phyloP scores from a whole-genome alignment of 2,329 filamentous ascomycete genomes.

The Cytospora paraplurivora region DNA sequence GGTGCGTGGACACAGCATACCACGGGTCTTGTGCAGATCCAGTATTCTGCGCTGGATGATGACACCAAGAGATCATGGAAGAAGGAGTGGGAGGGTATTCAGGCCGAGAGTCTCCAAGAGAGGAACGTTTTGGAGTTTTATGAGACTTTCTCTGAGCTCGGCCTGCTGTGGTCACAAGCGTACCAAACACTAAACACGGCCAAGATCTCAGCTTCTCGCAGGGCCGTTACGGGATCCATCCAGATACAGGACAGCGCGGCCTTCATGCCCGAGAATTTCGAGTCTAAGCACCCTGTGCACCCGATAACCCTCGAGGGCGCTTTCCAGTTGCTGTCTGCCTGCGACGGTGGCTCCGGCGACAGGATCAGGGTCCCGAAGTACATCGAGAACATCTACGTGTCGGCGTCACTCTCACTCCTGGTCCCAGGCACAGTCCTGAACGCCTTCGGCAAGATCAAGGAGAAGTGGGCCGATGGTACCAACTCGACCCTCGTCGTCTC shows the following conservation, averaged over 20 bases:
- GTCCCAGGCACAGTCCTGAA: constrained; percentile 8
- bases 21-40: constrained; percentile 8
- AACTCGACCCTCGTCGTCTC: constrained; percentile 13
- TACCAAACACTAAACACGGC: constrained; percentile 1
- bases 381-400: constrained; percentile 13
- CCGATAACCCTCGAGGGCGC: constrained; percentile 11
- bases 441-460: constrained; percentile 5
- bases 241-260: constrained; percentile 1
- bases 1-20: constrained; percentile 11
- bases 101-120: neutral
- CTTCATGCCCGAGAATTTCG: constrained; percentile 10
- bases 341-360: neutral
- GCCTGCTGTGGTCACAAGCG: constrained; percentile 9
- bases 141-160: constrained; percentile 6
- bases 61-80: neutral
- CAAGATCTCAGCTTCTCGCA: neutral
- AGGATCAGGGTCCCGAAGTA: constrained; percentile 13
- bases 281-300: constrained; percentile 11
- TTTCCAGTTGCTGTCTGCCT: constrained; percentile 9
- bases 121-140: constrained; percentile 1
- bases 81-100: neutral
- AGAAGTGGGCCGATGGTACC: constrained; percentile 20
- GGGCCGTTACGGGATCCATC: neutral
- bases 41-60: constrained; percentile 4
- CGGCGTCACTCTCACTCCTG: neutral